A percentile compares a stretch with the other conserved stretches of the same genome.
phyloP scores from a whole-genome alignment of 2,329 filamentous ascomycete species.

The Hypoxylon sp. region DNA sequence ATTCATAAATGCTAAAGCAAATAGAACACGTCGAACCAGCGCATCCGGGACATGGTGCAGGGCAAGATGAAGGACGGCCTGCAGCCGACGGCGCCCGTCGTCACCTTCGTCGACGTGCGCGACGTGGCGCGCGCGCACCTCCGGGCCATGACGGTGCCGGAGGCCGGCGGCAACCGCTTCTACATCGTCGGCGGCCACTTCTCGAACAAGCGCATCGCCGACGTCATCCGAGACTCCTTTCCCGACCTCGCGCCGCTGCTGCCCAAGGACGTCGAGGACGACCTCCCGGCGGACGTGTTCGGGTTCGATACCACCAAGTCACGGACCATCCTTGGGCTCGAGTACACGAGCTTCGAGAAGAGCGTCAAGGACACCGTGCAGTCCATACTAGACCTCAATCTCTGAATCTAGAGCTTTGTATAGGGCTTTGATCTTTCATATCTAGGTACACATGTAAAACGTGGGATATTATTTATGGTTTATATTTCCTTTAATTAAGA shows the following conservation, averaged over 20 bases:
- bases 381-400: conserved; percentile 45
- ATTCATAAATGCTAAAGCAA: no score
- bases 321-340: conserved; percentile 64
- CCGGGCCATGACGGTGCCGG: conserved; percentile 62
- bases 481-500: no score
- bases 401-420: neutral
- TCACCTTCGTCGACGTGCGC: conserved; percentile 66
- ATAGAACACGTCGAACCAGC: conserved; percentile 78
- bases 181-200: conserved; percentile 69
- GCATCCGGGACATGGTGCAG: conserved; percentile 68
- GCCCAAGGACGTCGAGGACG: conserved; percentile 48
- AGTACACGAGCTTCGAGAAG: conserved; percentile 65
- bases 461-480: no score
- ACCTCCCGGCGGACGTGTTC: conserved; percentile 58
- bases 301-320: conserved; percentile 63
- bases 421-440: no score
- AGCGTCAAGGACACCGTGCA: conserved; percentile 66
- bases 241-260: conserved; percentile 61
- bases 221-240: conserved; percentile 63
- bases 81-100: conserved; percentile 62
- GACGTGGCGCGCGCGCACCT: conserved; percentile 71
- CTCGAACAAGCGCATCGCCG: conserved; percentile 64
- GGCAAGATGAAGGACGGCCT: conserved; percentile 67
- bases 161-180: conserved; percentile 68
- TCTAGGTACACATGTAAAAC: no score